phyloP scores from a whole-genome alignment of 2,329 filamentous ascomycete species.

The Ascochyta rabiei region DNA sequence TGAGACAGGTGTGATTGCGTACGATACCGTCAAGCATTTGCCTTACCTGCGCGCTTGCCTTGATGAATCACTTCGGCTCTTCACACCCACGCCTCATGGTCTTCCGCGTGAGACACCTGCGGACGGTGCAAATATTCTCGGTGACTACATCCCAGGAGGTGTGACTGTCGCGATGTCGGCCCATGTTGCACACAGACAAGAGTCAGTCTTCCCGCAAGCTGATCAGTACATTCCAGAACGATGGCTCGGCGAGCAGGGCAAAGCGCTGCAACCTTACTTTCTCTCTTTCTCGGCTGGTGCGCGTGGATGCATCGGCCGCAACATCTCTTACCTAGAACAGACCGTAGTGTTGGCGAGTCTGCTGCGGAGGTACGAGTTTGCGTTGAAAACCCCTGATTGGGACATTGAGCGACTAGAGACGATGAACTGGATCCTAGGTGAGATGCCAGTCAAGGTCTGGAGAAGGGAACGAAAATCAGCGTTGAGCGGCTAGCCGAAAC shows the following conservation, averaged over 20 bases:
- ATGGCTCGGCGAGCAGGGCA: conserved; percentile 45
- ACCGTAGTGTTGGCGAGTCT: conserved; percentile 43
- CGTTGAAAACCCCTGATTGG: conserved; percentile 45
- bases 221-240: conserved; percentile 44
- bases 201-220: conserved; percentile 38
- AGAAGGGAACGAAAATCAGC: conserved; percentile 31
- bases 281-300: conserved; percentile 39
- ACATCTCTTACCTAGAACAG: conserved; percentile 41
- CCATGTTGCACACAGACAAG: conserved; percentile 54
- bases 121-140: conserved; percentile 35
- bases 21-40: conserved; percentile 41
- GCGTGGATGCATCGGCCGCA: conserved; percentile 39
- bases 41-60: conserved; percentile 50
- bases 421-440: conserved; percentile 47
- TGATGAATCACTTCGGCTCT: conserved; percentile 54
- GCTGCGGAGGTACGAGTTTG: conserved; percentile 48
- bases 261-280: conserved; percentile 38
- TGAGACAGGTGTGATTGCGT: conserved; percentile 31
- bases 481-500: conserved; percentile 13
- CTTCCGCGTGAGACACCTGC: conserved; percentile 45
- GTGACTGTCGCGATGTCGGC: conserved; percentile 48
- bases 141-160: conserved; percentile 36
- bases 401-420: conserved; percentile 45
- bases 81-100: conserved; percentile 52
- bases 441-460: conserved; percentile 49